Evolutionary conservation across 345 rosid genomes (phyloP), one percentile per base, ranked within the genome.

Genomic region (Ceriops zippeliana): DNA sequence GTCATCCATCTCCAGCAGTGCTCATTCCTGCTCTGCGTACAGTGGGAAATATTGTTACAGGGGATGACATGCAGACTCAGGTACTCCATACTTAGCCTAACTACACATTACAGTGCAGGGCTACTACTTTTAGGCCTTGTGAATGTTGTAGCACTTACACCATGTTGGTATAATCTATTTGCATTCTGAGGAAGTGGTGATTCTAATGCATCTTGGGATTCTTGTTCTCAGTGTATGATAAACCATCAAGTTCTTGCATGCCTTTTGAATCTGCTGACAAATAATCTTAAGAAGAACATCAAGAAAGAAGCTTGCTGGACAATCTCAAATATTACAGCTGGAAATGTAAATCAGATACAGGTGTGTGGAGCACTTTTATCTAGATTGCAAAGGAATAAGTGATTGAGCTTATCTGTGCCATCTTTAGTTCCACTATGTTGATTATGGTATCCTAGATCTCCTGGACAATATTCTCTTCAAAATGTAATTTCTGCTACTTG

Each of bases 301-400:
- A 76, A 67, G 72, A 76, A 76, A n/a, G 79, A 76, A 76, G 75
- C 75, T 20, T 76, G 79, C 52, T 76, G 79, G 79, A 76, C 79
- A 61, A 76, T 76, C 27, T 76, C 79, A 34, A 76, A 76, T 42
- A 63, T 76, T 17, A 76, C 79, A 27, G 79, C 79, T 21, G 79
- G 79, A 57, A 76, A 76, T 65, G 60, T 58, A 56, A 60, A 66
- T 17, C 79, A 76, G 67, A 76, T 76, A 46, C 79, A 76, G 79
- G 79, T 76, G 56, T 52, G 37, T 32, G 7, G 13, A 16, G 16
- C 37, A 46, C 35, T 17, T 32, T 32, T 54, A 57, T 16, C 9
- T 17, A 9, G 63, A 22, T 54, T 54, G 11, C 27, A 54, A 26
- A 54, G 28, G 27, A 13, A 54, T 21, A 9, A 54, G 15, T 9